Evolutionary conservation across 768 basidiomycete species (phyloP).

Genomic region (Auricularia cornea): DNA sequence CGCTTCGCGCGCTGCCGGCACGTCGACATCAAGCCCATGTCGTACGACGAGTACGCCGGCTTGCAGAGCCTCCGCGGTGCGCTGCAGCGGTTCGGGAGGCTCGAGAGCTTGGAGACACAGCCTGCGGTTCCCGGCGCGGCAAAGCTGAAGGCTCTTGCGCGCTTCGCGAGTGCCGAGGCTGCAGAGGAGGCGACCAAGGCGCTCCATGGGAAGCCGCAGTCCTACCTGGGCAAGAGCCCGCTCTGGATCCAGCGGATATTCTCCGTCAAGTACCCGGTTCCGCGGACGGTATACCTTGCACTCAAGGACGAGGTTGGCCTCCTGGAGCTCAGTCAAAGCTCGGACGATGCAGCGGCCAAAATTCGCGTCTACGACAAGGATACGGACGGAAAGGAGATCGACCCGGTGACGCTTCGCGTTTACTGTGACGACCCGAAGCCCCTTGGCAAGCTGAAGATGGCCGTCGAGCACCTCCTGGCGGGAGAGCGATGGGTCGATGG

Average conservation of each 20-base stretch:
- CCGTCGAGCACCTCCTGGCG: constrained; percentile 51
- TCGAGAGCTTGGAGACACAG: constrained; percentile 39
- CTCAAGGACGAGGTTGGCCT: constrained; percentile 36
- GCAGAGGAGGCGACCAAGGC: constrained; percentile 43
- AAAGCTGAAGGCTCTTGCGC: constrained; percentile 45
- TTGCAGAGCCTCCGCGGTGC: constrained; percentile 30
- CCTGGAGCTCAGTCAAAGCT: constrained; percentile 14
- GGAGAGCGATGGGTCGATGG: constrained; percentile 47
- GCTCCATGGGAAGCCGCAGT: constrained; percentile 40
- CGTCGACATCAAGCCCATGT: constrained; percentile 44
- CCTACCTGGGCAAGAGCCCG: constrained; percentile 35
- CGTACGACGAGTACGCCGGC: constrained; percentile 30
- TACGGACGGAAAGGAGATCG: constrained; percentile 13
- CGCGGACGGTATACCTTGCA: constrained; percentile 33
- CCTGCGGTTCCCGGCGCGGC: constrained; percentile 46
- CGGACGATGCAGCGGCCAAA: constrained; percentile 21
- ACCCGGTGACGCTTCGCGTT: constrained; percentile 36
- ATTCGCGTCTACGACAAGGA: constrained; percentile 25
- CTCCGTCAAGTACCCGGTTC: constrained; percentile 40
- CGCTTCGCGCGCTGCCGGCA: constrained; percentile 34
- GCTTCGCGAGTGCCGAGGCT: constrained; percentile 41
- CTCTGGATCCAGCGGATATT: constrained; percentile 48
- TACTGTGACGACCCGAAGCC: constrained; percentile 41
- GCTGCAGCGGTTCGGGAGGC: constrained; percentile 29
- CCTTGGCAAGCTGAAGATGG: constrained; percentile 47